Evolutionary conservation across 768 basidiomycete species (phyloP), one percentile per base, ranked within the genome.

Genomic region (Serendipita vermifera): DNA sequence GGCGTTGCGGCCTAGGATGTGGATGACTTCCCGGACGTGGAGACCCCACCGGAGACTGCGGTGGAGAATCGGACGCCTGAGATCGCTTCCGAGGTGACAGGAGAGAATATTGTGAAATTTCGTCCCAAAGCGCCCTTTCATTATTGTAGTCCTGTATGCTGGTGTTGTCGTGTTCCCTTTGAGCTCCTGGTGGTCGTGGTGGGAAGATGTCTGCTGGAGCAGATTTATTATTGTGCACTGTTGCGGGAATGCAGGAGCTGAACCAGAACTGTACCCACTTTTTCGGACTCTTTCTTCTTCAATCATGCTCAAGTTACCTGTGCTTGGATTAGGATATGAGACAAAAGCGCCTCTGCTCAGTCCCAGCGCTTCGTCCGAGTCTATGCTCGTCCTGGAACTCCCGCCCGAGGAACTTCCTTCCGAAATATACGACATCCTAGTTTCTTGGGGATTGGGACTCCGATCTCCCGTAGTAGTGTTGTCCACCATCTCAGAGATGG

Each of bases 291-390:
- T 4, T 3, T 51, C 46, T n/a, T 51, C 46, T 29, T 51, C 46
- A 26, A 51, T 51, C 46, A 51, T 51, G 27, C 46, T 51, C 7
- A 51, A 31, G 24, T 51, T 51, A n/a, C 22, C 32, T 9, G 46
- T 15, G 32, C 46, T 51, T 22, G 27, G 24, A 51, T 51, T 51
- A 7, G 46, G 46, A 29, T 51, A 51, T 15, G 46, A 27, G 5
- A 31, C 46, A 7, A 51, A 29, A 20, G 22, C 9, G 7, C 32
- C 46, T 22, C 46, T 22, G 17, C 22, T 24, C 7, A 51, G 46
- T 51, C 46, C 46, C 24, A 51, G 29, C 22, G 46, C 46, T 9
- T 31, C 46, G 29, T 22, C n/a, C 17, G 22, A 15, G 7, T 31
- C 46, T 31, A 51, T 51, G 5, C 24, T 27, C 24, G 32, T 9